Conservation (phyloP, 2,329 filamentous ascomycete genomes). For the Diaporthe sp. region DNA sequence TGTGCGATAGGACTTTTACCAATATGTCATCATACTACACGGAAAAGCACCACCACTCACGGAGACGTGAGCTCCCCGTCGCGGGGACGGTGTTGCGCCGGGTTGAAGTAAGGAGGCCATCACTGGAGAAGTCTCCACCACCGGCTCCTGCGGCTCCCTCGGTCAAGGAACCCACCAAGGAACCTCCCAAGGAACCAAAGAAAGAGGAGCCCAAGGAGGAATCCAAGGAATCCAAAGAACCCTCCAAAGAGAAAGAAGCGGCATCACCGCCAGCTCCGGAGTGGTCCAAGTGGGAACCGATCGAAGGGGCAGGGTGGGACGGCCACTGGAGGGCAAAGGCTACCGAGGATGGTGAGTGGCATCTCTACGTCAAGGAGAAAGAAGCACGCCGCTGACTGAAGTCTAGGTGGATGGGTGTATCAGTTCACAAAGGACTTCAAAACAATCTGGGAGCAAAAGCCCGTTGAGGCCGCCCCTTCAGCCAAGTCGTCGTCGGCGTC, state of each 20-base stretch:
- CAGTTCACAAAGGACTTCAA: conserved; percentile 38
- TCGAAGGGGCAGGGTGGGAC: conserved; percentile 31
- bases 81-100: neutral
- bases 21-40: conserved; percentile 37
- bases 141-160: conserved; percentile 8
- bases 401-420: conserved; percentile 37
- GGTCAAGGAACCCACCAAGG: conserved; percentile 2
- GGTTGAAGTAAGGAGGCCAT: neutral
- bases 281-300: conserved; percentile 38
- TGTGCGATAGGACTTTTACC: neutral
- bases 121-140: conserved; percentile 16
- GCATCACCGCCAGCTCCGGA: conserved; percentile 1
- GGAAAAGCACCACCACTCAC: conserved; percentile 19
- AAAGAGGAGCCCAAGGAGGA: conserved; percentile 9
- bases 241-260: conserved; percentile 5
- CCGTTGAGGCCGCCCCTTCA: neutral
- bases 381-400: neutral
- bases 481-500: conserved; percentile 16
- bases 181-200: conserved; percentile 9
- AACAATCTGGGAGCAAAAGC: conserved; percentile 37
- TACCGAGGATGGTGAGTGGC: conserved; percentile 14
- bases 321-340: conserved; percentile 38
- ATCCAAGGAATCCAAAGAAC: conserved; percentile 14
- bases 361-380: neutral
- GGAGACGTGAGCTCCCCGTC: conserved; percentile 8